Base-by-base conservation (phyloP, 345 rosid species). In the Melaleuca alternifolia region DNA sequence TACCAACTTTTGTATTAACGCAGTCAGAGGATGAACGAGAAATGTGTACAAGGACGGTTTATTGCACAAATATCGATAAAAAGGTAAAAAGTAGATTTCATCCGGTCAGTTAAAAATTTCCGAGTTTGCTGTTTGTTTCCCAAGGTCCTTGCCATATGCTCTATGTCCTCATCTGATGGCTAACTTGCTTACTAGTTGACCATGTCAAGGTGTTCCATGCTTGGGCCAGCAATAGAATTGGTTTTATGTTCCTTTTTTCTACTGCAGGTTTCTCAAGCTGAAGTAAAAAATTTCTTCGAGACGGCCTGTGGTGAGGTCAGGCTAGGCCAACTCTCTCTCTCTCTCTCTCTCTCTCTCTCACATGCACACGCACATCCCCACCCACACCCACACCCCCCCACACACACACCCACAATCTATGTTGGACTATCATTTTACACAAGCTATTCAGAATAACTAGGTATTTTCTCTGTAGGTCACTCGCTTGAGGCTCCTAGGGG, bases 21-120 rank as follows among this genome's bases (percentile, higher is more conserved):
- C 97, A 96, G 99, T 95, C 98, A 81, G 98, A 96, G 87, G 96
- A 96, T 93, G 99, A 96, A 90, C 93, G 98, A 86, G 98, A 96
- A 92, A 96, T 94, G 97, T 96, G 99, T 88, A 54, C 92, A 41
- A 94, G 99, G 91, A 96, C 99, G 23, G 93, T 96, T 82, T 96
- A 96, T 84, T 96, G 99, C 91, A 96, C 99, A 91, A 96, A 96
- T 86, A 94, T 96, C 48, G 99, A 94, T 89, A 96, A 94, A 89
- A 94, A 94, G 96, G 99, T 94, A 88, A 86, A 52, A 48, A 51
- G n/a, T 65, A 61, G 83, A 20, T n/a, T 56, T 54, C 50, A 48
- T 57, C 76, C 44, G 51, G 41, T 20, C 46, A 10, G 52, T 53
- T 65, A 30, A 28, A 28, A 50, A 23, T 21, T 61, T 75, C 26